Percentiles rank a stretch among this genome's conserved stretches.
Evolutionary conservation across 2,329 filamentous ascomycete genomes (phyloP).

Genomic region (Juglanconis juglandina): DNA sequence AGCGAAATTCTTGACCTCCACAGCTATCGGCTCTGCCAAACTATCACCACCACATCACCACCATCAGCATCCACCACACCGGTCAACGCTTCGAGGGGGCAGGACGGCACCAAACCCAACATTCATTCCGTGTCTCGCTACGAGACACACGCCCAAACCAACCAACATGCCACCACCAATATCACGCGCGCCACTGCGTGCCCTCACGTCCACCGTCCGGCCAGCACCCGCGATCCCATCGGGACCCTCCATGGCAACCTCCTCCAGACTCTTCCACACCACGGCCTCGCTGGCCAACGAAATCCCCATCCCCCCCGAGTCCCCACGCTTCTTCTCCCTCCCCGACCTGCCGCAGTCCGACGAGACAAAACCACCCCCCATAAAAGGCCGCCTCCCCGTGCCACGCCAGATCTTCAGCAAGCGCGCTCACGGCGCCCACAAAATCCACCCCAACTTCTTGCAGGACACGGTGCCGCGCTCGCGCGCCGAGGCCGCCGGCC

Average conservation of each 20-base stretch:
- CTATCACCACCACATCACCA: background rate
- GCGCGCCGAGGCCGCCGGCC: constrained; percentile 32
- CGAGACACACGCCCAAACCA: background rate
- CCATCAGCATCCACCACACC: background rate
- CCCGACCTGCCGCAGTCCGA: constrained; percentile 72
- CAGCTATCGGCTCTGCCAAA: background rate
- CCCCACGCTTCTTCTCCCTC: constrained; percentile 80
- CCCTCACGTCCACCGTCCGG: constrained; percentile 18
- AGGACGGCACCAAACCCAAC: background rate
- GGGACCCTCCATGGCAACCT: background rate
- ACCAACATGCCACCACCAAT: constrained; percentile 16
- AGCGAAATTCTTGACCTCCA: constrained; percentile 11
- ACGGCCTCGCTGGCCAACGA: constrained; percentile 30
- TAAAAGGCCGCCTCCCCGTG: constrained; percentile 79
- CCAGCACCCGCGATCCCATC: background rate
- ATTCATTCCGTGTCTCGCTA: background rate
- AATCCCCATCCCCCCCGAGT: constrained; percentile 71
- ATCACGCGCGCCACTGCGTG: constrained; percentile 22
- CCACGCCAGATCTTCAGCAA: constrained; percentile 75
- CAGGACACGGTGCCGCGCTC: constrained; percentile 56
- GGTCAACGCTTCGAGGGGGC: background rate
- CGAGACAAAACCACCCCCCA: constrained; percentile 39
- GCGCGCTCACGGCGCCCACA: constrained; percentile 51
- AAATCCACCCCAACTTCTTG: constrained; percentile 61
- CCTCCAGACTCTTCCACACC: constrained; percentile 23